Base-by-base conservation (phyloP, 495 filamentous ascomycete species). In the Achaetomiella virescens region DNA sequence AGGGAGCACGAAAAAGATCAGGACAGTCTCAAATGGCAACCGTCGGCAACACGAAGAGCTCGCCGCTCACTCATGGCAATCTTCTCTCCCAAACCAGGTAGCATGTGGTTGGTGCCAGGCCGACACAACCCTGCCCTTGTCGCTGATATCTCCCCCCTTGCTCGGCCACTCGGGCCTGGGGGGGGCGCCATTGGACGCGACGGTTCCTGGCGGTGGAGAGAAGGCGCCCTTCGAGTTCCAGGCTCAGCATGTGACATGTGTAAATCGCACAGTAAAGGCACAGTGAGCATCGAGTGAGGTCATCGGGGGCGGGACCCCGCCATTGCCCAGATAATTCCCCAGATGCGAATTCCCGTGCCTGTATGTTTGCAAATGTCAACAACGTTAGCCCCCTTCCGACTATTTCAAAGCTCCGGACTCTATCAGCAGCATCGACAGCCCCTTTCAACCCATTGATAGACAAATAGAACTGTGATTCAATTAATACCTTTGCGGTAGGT, bases 1-100 rank as follows among this genome's bases (percentile, higher is more conserved):
- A 5, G n/a, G 25, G 4, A 48, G 48, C 40, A 57, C 55, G 55
- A 57, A 57, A 57, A 57, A 51, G 48, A 57, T 40, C 41, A 57
- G 55, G 55, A 44, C 29, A 31, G 5, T 17, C 40, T 22, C 25
- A 14, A 15, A 37, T 57, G 37, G 38, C 22, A 18, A 36, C 15
- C 24, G 42, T 50, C 54, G 54, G 54, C 46, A 44, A 37, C 27
- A 6, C 3, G 4, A n/a, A 31, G 22, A 4, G 49, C 24, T 43
- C 27, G 49, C 48, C 29, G 37, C 50, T 44, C 21, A 15, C 50
- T 44, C 21, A 15, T 35, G 45, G 8, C 6, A 17, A 31, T 14
- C 22, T 31, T 29, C 3, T 17, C 15, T 8, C 3, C 17, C 4
- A 15, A 25, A 41, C 0, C 10, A 24, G n/a, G 3, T 22, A 36